Percentiles rank a stretch among this genome's conserved stretches.
Evolutionary conservation across 345 rosid species (phyloP).

Genomic region (Populus pruinosa): DNA sequence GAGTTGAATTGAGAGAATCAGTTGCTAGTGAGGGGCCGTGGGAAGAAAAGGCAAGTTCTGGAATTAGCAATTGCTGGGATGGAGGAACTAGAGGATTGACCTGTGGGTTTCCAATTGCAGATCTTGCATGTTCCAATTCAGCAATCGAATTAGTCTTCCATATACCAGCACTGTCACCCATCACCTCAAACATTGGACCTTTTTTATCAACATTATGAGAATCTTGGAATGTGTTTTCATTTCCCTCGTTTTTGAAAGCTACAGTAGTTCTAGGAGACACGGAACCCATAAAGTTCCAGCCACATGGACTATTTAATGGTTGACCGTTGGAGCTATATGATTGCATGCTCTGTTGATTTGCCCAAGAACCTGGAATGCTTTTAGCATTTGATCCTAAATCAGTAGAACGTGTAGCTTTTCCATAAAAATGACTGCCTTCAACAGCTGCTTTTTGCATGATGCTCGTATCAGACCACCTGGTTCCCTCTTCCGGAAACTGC

Average conservation of each 20-base stretch:
- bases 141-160: conserved; percentile 8
- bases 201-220: conserved; percentile 23
- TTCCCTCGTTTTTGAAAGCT: conserved; percentile 25
- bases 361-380: conserved; percentile 33
- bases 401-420: conserved; percentile 36
- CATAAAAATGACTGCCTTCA: conserved; percentile 39
- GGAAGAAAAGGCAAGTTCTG: conserved; percentile 1
- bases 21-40: neutral
- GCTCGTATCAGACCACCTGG: conserved; percentile 30
- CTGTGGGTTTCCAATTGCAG: conserved; percentile 5
- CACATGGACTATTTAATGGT: conserved; percentile 33
- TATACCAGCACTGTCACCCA: conserved; percentile 19
- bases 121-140: neutral
- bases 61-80: conserved; percentile 6
- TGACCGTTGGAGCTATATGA: conserved; percentile 31
- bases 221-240: conserved; percentile 35
- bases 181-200: conserved; percentile 23
- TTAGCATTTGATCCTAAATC: conserved; percentile 36
- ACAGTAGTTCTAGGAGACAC: conserved; percentile 16
- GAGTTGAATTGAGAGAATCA: conserved; percentile 4
- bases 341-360: conserved; percentile 27
- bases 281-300: conserved; percentile 44
- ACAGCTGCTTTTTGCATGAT: conserved; percentile 28
- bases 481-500: conserved; percentile 35
- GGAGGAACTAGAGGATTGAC: conserved; percentile 14